Percentiles rank a stretch among this genome's conserved stretches.
These are phyloP conservation scores for Thermomucor indicae-seudaticae DNA, from an alignment of 371 early-diverging fungal species.

Conservation along the genomic window DNA sequence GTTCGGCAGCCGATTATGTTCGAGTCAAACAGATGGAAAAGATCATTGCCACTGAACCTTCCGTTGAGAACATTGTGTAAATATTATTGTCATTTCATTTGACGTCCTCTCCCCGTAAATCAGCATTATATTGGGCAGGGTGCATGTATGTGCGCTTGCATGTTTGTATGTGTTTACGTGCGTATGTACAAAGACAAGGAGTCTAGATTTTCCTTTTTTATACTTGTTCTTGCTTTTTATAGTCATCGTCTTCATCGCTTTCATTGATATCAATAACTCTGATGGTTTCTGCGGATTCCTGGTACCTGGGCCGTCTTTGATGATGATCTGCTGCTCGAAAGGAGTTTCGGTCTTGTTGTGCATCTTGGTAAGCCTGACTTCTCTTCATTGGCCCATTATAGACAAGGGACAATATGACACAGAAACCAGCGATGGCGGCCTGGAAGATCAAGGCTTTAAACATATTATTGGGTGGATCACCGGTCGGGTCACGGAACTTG, in stretches of 20 bases:
- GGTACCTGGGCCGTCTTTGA: not conserved
- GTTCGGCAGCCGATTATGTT: constrained; percentile 45
- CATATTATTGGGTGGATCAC: constrained; percentile 30
- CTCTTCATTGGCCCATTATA: constrained; percentile 33
- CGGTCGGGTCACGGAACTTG: constrained; percentile 25
- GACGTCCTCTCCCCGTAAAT: no score
- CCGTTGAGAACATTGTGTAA: constrained; percentile 24
- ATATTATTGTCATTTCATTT: no score
- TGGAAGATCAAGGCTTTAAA: constrained; percentile 27
- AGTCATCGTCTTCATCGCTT: not conserved
- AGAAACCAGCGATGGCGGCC: constrained; percentile 21
- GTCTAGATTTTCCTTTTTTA: no score
- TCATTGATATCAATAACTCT: not conserved
- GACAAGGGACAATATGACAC: constrained; percentile 17
- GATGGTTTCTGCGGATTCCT: not conserved
- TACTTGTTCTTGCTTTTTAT: not conserved
- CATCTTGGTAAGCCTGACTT: constrained; percentile 1
- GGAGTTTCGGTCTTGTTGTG: not conserved
- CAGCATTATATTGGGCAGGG: no score
- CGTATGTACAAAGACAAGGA: no score
- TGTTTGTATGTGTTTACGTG: no score
- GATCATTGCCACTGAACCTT: constrained; percentile 32
- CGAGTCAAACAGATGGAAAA: constrained; percentile 48
- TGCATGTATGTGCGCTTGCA: no score
- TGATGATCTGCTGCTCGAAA: not conserved